A percentile compares a stretch with the other conserved stretches of the same genome.
Conservation (phyloP, 768 basidiomycete genomes). For the Psilocybe sp. region DNA sequence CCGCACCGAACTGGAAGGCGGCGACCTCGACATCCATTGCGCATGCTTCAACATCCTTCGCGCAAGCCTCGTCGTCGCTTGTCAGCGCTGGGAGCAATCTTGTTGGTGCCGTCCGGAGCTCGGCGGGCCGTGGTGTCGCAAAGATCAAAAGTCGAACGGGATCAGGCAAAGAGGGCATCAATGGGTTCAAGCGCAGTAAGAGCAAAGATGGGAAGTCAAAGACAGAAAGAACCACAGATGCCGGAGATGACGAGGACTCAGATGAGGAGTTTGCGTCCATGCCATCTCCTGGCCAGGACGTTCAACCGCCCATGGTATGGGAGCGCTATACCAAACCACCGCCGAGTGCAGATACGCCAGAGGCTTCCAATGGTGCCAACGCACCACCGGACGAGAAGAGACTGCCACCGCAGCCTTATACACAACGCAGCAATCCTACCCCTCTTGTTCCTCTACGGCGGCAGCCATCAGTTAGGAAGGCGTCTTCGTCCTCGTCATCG, state of each 20-base stretch:
- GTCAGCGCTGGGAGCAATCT: constrained; percentile 2
- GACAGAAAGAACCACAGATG: neutral
- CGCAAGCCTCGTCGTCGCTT: constrained; percentile 1
- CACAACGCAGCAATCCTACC: too few species aligned
- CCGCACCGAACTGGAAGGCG: constrained; percentile 4
- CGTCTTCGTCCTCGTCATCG: too few species aligned
- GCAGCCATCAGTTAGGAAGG: neutral
- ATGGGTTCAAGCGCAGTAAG: constrained; percentile 1
- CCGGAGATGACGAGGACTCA: constrained; percentile 5
- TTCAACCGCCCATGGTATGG: constrained; percentile 1
- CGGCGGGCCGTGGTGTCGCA: constrained; percentile 3
- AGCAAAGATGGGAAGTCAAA: neutral
- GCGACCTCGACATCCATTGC: constrained; percentile 3
- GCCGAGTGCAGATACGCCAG: constrained; percentile 2
- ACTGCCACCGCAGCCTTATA: too few species aligned
- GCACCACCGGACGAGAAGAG: too few species aligned
- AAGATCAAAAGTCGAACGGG: constrained; percentile 1
- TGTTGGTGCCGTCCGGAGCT: neutral
- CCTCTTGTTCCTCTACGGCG: neutral
- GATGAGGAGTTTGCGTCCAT: constrained; percentile 20
- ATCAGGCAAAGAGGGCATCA: neutral
- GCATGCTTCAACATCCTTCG: too few species aligned
- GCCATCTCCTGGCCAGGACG: constrained; percentile 6
- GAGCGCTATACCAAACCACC: constrained; percentile 1
- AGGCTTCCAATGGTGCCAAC: neutral